Base-by-base conservation (phyloP, 768 basidiomycete genomes). In the Mycena rebaudengoi region DNA sequence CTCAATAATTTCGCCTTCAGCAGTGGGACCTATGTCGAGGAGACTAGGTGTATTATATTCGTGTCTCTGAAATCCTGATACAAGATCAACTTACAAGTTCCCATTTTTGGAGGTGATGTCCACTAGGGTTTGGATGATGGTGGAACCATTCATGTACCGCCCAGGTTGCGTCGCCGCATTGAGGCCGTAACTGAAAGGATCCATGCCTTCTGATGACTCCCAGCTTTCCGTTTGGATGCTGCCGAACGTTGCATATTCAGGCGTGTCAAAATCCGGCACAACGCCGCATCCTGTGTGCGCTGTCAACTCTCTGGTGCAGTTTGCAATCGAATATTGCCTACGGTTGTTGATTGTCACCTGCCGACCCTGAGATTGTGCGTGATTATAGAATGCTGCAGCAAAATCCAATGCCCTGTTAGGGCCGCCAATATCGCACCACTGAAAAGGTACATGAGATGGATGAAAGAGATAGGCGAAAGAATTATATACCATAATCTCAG, bases 21-120 rank as follows among this genome's bases (percentile, higher is more conserved):
- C 85, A 2, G 78, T 85, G 0, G 87, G 87, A 0, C 87, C 85
- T 18, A 88, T 68, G 35, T 88, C 83, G 2, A 87, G 70, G 21
- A 87, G 73, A 64, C 85, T 86, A 20, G 28, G 16, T 40, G 16
- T 26, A 13, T 16, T 32, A 46, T 45, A 69, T 23, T 50, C 53
- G 37, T 18, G 32, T 18, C 13, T 45, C 59, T 20, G 46, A 52
- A 23, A 10, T 32, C 16, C 12, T 33, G 18, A 20, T 16, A 25
- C 18, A 43, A 54, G 13, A 5, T 7, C 37, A 46, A 68, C 83
- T 68, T 65, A 85, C 85, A 82, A 88, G 69, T 89, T 88, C 13
- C 88, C 87, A 61, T 86, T 86, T 76, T 88, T 88, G 28, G 86
- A 85, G 20, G 83, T 86, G 62, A 88, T 82, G 62, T 88, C 86